Conservation (phyloP, 202 grass and related monocot species). For the Sporobolus alterniflorus region DNA sequence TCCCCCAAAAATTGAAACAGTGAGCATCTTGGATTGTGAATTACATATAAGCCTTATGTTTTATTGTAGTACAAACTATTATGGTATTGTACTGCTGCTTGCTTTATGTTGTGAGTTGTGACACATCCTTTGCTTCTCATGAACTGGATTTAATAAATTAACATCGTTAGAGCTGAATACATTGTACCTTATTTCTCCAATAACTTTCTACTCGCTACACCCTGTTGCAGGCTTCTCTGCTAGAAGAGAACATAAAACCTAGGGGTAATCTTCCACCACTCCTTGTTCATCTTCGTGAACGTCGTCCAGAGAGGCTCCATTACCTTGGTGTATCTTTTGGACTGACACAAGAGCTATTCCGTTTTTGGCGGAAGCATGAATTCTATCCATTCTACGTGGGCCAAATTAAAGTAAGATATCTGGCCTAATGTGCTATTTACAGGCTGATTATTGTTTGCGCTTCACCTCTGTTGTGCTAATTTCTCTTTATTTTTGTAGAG, state of each 20-base stretch:
- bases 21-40: not conserved
- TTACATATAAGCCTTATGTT: not conserved
- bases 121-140: not conserved
- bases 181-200: not conserved
- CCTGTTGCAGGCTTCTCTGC: conserved; percentile 73
- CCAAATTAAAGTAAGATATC: conserved; percentile 85
- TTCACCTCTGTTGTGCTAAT: conserved; percentile 17
- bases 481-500: conserved; percentile 62
- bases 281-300: conserved; percentile 70
- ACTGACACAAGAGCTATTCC: conserved; percentile 87
- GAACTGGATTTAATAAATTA: conserved; percentile 5
- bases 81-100: not conserved
- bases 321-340: conserved; percentile 95
- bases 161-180: not conserved
- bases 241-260: conserved; percentile 88
- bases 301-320: conserved; percentile 84
- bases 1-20: not conserved
- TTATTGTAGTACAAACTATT: not conserved
- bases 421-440: conserved; percentile 17
- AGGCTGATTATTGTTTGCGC: not conserved
- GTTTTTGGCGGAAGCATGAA: conserved; percentile 89
- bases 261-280: conserved; percentile 84
- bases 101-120: not conserved
- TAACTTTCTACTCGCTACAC: conserved; percentile 19
- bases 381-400: conserved; percentile 95